Percentiles rank a stretch among this genome's conserved stretches.
phyloP scores from a whole-genome alignment of 192 early-diverging fungal species.

The Podila clonocystis region DNA sequence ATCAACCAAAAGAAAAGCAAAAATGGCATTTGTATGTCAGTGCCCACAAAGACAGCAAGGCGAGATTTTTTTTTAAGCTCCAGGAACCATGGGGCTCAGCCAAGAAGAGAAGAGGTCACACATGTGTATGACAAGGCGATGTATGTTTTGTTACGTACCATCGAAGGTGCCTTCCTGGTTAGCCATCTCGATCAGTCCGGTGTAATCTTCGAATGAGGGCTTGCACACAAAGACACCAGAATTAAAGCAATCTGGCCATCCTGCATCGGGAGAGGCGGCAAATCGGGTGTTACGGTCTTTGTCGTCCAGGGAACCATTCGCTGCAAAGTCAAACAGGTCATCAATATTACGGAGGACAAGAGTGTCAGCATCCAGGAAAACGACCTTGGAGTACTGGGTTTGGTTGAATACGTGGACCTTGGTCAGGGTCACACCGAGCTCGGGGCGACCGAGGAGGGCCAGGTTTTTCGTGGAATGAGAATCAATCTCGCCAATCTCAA shows the following conservation, averaged over 20 bases:
- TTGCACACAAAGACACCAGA: constrained; percentile 90
- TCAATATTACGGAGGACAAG: constrained; percentile 85
- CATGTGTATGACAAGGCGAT: not conserved
- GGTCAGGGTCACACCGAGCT: constrained; percentile 89
- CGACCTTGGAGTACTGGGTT: constrained; percentile 70
- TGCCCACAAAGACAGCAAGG: no score
- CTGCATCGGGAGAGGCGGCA: constrained; percentile 91
- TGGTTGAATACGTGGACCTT: constrained; percentile 91
- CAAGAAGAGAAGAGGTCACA: not conserved
- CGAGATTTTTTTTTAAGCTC: no score
- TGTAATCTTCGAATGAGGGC: constrained; percentile 63
- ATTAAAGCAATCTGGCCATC: constrained; percentile 99
- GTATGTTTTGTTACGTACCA: constrained; percentile 60
- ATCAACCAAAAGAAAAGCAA: not conserved
- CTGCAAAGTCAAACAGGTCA: constrained; percentile 74
- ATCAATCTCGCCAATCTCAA: constrained; percentile 71
- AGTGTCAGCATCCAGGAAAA: constrained; percentile 94
- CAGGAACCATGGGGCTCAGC: not conserved
- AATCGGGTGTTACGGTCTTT: constrained; percentile 63
- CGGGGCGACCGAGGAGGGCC: constrained; percentile 85
- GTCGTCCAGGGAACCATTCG: constrained; percentile 41
- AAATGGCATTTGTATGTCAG: not conserved
- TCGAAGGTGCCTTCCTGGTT: constrained; percentile 79
- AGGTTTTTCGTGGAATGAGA: constrained; percentile 72
- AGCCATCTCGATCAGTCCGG: constrained; percentile 61